Evolutionary conservation across 1,139 yeast species (phyloP).

Genomic region (Nadsonia starkeyi-henricii): DNA sequence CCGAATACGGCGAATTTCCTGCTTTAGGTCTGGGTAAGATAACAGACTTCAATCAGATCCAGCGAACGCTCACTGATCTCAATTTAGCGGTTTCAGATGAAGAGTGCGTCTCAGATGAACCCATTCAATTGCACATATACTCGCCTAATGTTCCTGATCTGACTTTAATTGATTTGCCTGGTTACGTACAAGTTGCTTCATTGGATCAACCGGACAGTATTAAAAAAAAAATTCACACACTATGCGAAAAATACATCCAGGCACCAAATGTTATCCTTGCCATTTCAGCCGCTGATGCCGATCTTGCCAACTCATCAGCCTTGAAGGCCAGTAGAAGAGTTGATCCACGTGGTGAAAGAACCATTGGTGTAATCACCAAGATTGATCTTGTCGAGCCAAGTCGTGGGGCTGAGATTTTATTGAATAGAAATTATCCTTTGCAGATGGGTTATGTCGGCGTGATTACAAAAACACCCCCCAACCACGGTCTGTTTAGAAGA

Average conservation of each 20-base stretch:
- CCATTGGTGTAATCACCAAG: conserved; percentile 91
- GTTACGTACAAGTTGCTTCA: conserved; percentile 92
- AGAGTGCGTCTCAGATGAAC: conserved; percentile 81
- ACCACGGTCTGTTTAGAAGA: conserved; percentile 22
- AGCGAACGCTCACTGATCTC: conserved; percentile 67
- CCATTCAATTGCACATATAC: conserved; percentile 77
- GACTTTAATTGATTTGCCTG: conserved; percentile 90
- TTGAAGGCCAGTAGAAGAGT: conserved; percentile 82
- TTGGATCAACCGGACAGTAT: conserved; percentile 86
- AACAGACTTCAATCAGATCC: conserved; percentile 81
- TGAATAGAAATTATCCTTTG: conserved; percentile 74
- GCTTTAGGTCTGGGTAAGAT: conserved; percentile 68
- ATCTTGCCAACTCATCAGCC: conserved; percentile 91
- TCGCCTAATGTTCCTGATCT: conserved; percentile 91
- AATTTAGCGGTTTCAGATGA: conserved; percentile 82
- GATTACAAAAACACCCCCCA: conserved; percentile 59
- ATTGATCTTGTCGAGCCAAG: conserved; percentile 76
- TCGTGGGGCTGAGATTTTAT: conserved; percentile 52
- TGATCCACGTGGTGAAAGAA: conserved; percentile 88
- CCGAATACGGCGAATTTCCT: conserved; percentile 89
- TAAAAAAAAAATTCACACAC: conserved; percentile 59
- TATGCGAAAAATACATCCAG: conserved; percentile 77
- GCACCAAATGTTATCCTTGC: conserved; percentile 91
- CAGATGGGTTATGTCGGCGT: conserved; percentile 97
- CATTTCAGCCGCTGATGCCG: conserved; percentile 95